Evolutionary conservation across 2,329 filamentous ascomycete species (phyloP).

Genomic region (Coniochaeta pulveracea): DNA sequence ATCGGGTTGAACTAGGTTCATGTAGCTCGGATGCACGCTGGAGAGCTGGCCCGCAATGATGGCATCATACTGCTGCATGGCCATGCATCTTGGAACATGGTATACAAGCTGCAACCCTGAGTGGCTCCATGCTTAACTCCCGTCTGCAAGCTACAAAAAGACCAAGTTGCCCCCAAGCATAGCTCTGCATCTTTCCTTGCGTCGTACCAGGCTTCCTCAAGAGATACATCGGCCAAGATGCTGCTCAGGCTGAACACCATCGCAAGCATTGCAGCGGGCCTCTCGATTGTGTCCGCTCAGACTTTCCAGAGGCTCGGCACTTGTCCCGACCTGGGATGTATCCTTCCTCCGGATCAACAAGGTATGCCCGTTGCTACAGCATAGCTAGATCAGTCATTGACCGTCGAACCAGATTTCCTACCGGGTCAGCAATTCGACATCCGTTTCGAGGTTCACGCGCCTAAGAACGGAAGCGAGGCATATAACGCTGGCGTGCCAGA

Average conservation of each 20-base stretch:
- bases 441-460: conserved; percentile 71
- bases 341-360: conserved; percentile 52
- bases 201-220: no score
- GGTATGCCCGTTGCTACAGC: not conserved
- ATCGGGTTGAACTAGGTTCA: no score
- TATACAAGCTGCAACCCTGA: no score
- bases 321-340: conserved; percentile 46
- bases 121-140: no score
- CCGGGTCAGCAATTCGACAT: conserved; percentile 79
- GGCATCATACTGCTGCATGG: no score
- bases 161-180: no score
- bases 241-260: conserved; percentile 10
- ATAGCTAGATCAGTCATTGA: not conserved
- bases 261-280: conserved; percentile 20
- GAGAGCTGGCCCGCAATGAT: no score
- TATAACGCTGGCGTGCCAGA: conserved; percentile 58
- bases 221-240: no score
- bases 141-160: no score
- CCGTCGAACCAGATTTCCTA: conserved; percentile 49
- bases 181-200: no score
- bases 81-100: no score
- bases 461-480: conserved; percentile 72
- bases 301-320: conserved; percentile 49
- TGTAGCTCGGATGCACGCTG: no score
- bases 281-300: conserved; percentile 36